These are phyloP conservation scores for Myxozyma geophila DNA, from an alignment of 805 yeast genomes.

Conservation along the genomic window DNA sequence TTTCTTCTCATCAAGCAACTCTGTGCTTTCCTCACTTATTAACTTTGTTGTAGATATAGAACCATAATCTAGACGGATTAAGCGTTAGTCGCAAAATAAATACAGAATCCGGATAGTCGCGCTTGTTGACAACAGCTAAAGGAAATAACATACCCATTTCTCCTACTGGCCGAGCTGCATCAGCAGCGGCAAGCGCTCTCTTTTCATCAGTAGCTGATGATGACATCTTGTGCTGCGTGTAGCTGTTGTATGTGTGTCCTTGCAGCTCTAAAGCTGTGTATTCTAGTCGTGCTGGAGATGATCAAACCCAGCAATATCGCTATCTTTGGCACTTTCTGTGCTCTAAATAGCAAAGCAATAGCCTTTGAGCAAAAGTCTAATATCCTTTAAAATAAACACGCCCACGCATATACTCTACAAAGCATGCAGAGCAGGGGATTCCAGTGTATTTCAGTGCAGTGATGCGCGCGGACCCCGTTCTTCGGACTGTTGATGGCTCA, in stretches of 20 bases:
- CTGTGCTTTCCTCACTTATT: constrained; percentile 6
- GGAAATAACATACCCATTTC: constrained; percentile 1
- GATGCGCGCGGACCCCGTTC: constrained; percentile 1
- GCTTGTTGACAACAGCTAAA: neutral
- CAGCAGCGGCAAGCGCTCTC: neutral
- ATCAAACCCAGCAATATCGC: too few species aligned
- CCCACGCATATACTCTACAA: neutral
- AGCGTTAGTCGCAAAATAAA: neutral
- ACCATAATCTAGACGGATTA: constrained; percentile 20
- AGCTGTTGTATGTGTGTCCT: too few species aligned
- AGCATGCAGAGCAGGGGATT: neutral
- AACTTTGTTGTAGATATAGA: constrained; percentile 18
- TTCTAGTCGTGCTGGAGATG: too few species aligned
- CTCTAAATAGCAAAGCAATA: too few species aligned
- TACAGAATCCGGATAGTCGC: neutral
- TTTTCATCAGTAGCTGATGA: constrained; percentile 2
- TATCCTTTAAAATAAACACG: too few species aligned
- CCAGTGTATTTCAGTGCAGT: neutral
- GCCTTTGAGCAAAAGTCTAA: too few species aligned
- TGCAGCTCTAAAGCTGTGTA: neutral
- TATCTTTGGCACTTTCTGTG: too few species aligned
- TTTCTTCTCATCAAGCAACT: constrained; percentile 3
- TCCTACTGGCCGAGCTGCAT: neutral
- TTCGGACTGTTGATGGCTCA: neutral
- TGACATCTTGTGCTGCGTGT: neutral